Percentiles rank a stretch among this genome's conserved stretches.
Conservation (phyloP, 352 stramenopile genomes). For the Globisporangium polare region DNA sequence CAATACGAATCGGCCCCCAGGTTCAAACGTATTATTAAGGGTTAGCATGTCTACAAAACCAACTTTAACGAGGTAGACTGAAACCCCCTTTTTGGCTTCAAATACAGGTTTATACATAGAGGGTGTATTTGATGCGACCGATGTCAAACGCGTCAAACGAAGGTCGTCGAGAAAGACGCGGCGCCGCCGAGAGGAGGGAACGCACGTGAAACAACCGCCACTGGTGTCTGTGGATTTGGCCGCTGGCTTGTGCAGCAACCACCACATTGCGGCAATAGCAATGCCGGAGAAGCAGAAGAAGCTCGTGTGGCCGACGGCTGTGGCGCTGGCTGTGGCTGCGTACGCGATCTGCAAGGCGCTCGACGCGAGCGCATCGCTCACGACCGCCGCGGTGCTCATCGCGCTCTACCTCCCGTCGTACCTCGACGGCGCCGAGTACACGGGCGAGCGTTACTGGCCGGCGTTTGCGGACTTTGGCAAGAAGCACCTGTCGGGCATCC, state of each 20-base stretch:
- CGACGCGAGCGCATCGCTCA: slow-evolving; percentile 14
- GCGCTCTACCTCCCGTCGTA: slow-evolving; percentile 56
- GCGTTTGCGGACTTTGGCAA: slow-evolving; percentile 41
- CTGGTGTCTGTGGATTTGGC: too few species aligned
- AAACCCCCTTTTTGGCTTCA: too few species aligned
- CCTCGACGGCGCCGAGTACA: slow-evolving; percentile 50
- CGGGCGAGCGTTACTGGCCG: slow-evolving; percentile 53
- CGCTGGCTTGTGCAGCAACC: too few species aligned
- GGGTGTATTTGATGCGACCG: too few species aligned
- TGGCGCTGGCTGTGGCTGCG: slow-evolving; percentile 27
- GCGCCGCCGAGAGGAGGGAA: too few species aligned
- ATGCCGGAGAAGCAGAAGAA: slow-evolving; percentile 12
- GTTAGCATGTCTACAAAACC: too few species aligned
- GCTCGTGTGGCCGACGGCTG: slow-evolving; percentile 25
- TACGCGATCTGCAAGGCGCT: slow-evolving; percentile 30
- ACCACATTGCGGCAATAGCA: too few species aligned
- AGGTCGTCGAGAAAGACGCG: too few species aligned
- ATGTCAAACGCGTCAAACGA: too few species aligned
- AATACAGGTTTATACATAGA: too few species aligned
- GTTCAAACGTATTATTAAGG: neutral
- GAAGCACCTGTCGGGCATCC: slow-evolving; percentile 32
- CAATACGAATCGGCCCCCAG: neutral
- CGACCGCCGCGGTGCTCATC: slow-evolving; percentile 21
- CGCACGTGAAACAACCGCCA: too few species aligned
- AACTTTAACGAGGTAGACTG: too few species aligned